These are phyloP conservation scores for Trichophyton mentagrophytes DNA, from an alignment of 2,329 filamentous ascomycete genomes.

Conservation along the genomic window DNA sequence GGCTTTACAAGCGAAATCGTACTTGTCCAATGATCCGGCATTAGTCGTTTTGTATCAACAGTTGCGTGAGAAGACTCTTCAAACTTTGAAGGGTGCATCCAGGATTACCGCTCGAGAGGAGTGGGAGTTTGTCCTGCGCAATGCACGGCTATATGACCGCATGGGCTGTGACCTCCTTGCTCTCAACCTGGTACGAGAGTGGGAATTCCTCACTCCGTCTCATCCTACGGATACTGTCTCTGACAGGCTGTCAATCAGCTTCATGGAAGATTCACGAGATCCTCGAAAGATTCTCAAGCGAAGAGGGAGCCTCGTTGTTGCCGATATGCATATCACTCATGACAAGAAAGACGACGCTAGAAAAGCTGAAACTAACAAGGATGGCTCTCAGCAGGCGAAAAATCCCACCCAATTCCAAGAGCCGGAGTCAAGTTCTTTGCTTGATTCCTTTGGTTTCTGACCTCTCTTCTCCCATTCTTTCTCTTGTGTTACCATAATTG, in stretches of 20 bases:
- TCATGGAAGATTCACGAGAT: constrained; percentile 36
- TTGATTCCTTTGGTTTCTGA: constrained; percentile 89
- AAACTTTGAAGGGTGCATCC: constrained; percentile 73
- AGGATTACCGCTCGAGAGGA: constrained; percentile 67
- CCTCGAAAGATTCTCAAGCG: constrained; percentile 56
- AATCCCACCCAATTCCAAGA: constrained; percentile 70
- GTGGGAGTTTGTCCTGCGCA: constrained; percentile 82
- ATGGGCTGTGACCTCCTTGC: constrained; percentile 92
- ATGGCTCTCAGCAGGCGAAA: constrained; percentile 41
- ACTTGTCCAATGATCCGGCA: constrained; percentile 81
- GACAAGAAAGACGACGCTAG: constrained; percentile 28
- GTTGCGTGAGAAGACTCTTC: constrained; percentile 65
- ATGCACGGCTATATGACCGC: constrained; percentile 67
- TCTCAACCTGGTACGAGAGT: constrained; percentile 53
- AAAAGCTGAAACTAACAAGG: constrained; percentile 16
- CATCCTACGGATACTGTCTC: constrained; percentile 18
- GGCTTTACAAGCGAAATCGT: constrained; percentile 57
- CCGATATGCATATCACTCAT: constrained; percentile 44
- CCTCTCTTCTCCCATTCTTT: constrained; percentile 43
- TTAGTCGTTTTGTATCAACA: constrained; percentile 78
- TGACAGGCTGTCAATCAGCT: constrained; percentile 12
- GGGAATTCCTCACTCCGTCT: constrained; percentile 36
- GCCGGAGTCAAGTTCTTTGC: constrained; percentile 73
- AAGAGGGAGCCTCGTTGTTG: constrained; percentile 65
- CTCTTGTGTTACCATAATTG: background rate